Evolutionary conservation across 225 moss, liverwort and hornwort species (phyloP).

Genomic region (Bryoerythrophyllum caledonicum): DNA sequence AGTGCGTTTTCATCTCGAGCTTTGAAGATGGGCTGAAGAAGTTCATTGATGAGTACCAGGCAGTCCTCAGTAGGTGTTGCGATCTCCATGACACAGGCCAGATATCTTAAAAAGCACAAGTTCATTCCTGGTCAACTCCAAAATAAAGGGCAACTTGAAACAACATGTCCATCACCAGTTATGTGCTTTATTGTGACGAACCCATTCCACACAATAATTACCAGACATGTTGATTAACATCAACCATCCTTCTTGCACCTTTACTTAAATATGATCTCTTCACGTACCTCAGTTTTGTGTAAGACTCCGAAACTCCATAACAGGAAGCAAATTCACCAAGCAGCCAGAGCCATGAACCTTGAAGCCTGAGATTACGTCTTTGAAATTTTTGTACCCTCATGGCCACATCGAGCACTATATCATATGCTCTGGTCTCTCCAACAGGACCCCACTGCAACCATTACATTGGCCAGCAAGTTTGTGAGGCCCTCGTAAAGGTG

Average conservation of each 20-base stretch:
- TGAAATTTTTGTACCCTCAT: slow-evolving; percentile 93
- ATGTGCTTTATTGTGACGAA: not conserved
- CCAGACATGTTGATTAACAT: not conserved
- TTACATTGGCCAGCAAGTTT: not conserved
- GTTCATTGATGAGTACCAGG: slow-evolving; percentile 79
- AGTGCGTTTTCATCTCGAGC: slow-evolving; percentile 76
- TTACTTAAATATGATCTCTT: not conserved
- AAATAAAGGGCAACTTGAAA: not conserved
- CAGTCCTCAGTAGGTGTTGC: slow-evolving; percentile 97
- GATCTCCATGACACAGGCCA: slow-evolving; percentile 93
- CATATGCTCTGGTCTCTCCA: slow-evolving; percentile 96
- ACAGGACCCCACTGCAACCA: slow-evolving; percentile 86
- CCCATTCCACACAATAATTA: not conserved
- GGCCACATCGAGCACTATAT: slow-evolving; percentile 92
- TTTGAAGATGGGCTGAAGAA: slow-evolving; percentile 81
- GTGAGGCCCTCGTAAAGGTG: slow-evolving; percentile 6
- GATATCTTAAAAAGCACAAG: slow-evolving; percentile 53
- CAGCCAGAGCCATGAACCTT: slow-evolving; percentile 90
- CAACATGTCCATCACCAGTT: not conserved
- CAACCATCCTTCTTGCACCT: not conserved
- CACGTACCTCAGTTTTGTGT: slow-evolving; percentile 86
- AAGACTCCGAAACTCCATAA: slow-evolving; percentile 92
- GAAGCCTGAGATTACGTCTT: slow-evolving; percentile 78
- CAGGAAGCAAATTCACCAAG: slow-evolving; percentile 89
- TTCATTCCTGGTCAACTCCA: not conserved